These are phyloP conservation scores for Cryphonectria nitschkei DNA, from an alignment of 2,329 filamentous ascomycete species.

Conservation along the genomic window DNA sequence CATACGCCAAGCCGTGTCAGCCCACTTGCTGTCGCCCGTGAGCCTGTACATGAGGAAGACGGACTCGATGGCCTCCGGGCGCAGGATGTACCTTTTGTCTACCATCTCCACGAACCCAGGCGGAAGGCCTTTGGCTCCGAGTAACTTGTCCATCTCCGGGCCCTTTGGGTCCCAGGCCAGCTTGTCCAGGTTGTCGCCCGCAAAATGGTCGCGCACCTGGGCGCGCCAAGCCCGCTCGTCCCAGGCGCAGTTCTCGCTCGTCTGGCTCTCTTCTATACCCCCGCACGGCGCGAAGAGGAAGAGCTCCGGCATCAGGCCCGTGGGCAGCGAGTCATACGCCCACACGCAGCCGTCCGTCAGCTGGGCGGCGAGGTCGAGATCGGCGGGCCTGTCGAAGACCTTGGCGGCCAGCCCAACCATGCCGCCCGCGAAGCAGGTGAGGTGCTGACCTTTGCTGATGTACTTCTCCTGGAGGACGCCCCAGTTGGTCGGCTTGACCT, in stretches of 20 bases:
- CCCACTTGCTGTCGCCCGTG: slow-evolving; percentile 68
- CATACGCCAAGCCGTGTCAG: slow-evolving; percentile 75
- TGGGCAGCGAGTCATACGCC: slow-evolving; percentile 60
- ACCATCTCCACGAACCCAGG: slow-evolving; percentile 59
- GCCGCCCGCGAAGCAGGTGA: slow-evolving; percentile 66
- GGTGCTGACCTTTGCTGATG: slow-evolving; percentile 53
- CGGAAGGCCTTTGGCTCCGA: slow-evolving; percentile 22
- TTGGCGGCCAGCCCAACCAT: slow-evolving; percentile 67
- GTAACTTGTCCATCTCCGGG: slow-evolving; percentile 18
- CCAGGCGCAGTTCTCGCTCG: slow-evolving; percentile 33
- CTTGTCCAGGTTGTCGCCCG: slow-evolving; percentile 5
- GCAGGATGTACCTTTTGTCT: slow-evolving; percentile 65
- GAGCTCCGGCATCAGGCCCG: slow-evolving; percentile 66
- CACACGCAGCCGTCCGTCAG: slow-evolving; percentile 68
- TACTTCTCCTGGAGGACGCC: slow-evolving; percentile 33
- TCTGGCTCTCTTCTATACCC: slow-evolving; percentile 30
- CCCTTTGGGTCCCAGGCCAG: slow-evolving; percentile 17
- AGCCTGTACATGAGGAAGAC: slow-evolving; percentile 79
- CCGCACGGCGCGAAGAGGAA: slow-evolving; percentile 52
- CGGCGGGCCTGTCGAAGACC: slow-evolving; percentile 58
- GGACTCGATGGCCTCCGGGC: slow-evolving; percentile 80
- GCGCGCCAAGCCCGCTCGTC: slow-evolving; percentile 34
- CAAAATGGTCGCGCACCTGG: slow-evolving; percentile 22
- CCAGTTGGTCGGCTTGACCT: slow-evolving; percentile 34
- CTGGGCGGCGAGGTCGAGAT: slow-evolving; percentile 60